Conservation (phyloP, 768 basidiomycete species). For the Leccinum rimulosum region DNA sequence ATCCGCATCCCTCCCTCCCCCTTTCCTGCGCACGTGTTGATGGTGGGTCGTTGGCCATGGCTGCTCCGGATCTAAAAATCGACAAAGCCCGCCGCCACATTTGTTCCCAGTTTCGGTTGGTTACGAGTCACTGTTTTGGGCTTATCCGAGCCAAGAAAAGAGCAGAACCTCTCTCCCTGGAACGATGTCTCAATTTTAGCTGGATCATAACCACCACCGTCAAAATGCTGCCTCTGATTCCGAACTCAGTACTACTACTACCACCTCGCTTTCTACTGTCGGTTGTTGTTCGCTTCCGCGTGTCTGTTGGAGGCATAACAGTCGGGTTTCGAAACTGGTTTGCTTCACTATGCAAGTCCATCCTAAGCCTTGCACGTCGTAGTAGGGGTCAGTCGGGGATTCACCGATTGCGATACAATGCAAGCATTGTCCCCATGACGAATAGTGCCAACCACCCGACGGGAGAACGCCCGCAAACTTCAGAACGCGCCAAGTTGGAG, state of each 20-base stretch:
- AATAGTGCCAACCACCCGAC: background rate
- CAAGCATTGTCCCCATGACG: background rate
- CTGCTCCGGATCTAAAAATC: no score
- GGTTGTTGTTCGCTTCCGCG: background rate
- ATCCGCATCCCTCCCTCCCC: no score
- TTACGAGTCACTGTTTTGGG: no score
- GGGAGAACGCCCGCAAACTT: background rate
- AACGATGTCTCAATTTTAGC: no score
- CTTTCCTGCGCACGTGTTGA: no score
- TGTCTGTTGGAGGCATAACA: slow-evolving; percentile 1
- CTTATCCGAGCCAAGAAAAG: no score
- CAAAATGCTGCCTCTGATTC: background rate
- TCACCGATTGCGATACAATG: background rate
- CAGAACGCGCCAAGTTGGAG: background rate
- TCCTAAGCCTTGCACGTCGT: background rate
- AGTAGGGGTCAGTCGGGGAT: background rate
- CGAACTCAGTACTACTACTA: background rate
- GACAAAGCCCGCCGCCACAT: no score
- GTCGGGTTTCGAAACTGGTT: background rate
- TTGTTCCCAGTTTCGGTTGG: no score
- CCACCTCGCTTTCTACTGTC: background rate
- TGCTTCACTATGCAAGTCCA: slow-evolving; percentile 1
- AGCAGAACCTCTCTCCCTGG: no score
- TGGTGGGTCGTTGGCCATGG: no score
- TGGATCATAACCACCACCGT: background rate